Conservation (phyloP, 148 eudicot genomes). For the Amaranthus hypochondriacus region DNA sequence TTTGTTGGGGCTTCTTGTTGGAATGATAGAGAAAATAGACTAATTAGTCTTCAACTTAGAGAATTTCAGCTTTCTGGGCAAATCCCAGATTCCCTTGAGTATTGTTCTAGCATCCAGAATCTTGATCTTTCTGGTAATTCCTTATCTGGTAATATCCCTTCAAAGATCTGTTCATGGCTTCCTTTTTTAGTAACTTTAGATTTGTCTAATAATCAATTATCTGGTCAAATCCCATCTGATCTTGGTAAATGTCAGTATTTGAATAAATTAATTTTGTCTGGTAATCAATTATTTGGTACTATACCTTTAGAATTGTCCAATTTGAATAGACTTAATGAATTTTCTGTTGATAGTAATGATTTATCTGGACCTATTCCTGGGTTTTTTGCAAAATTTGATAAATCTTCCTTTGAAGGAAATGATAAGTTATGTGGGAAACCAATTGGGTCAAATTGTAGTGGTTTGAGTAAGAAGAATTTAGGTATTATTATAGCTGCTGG, state of each 20-base stretch:
- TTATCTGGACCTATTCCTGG: slow-evolving; percentile 53
- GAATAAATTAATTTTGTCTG: slow-evolving; percentile 43
- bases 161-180: slow-evolving; percentile 55
- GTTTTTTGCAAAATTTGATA: slow-evolving; percentile 15
- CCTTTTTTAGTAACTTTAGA: slow-evolving; percentile 62
- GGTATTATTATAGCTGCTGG: slow-evolving; percentile 76
- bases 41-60: slow-evolving; percentile 40
- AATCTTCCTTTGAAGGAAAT: slow-evolving; percentile 44
- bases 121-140: slow-evolving; percentile 70
- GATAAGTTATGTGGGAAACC: slow-evolving; percentile 66
- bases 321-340: slow-evolving; percentile 46
- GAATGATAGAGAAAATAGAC: slow-evolving; percentile 69
- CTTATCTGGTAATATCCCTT: slow-evolving; percentile 59
- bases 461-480: slow-evolving; percentile 59
- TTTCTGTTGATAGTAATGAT: slow-evolving; percentile 56
- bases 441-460: slow-evolving; percentile 42
- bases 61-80: slow-evolving; percentile 45
- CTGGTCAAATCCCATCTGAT: slow-evolving; percentile 57
- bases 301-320: slow-evolving; percentile 52
- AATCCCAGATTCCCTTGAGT: slow-evolving; percentile 46
- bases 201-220: slow-evolving; percentile 52
- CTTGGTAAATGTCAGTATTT: slow-evolving; percentile 56
- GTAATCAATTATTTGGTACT: slow-evolving; percentile 47
- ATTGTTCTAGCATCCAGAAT: slow-evolving; percentile 45
- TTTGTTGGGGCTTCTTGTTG: slow-evolving; percentile 66